A percentile compares a stretch with the other conserved stretches of the same genome.
Conservation (phyloP, 2,329 filamentous ascomycete species). For the Celoporthe dispersa region DNA sequence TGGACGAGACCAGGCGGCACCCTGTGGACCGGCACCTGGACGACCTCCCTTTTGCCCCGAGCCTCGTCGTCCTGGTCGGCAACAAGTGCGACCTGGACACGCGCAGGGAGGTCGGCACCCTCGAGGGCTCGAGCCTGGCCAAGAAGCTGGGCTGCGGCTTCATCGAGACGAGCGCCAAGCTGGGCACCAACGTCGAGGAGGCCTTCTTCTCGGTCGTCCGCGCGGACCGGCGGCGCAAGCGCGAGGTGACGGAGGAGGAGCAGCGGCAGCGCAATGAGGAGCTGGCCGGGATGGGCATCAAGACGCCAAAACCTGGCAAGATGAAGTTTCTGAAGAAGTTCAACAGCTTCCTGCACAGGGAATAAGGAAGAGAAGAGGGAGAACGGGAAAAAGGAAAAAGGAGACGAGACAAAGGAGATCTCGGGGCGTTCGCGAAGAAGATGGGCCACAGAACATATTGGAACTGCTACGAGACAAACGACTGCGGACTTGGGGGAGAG, state of each 20-base stretch:
- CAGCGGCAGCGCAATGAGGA: slow-evolving; percentile 25
- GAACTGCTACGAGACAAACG: neutral
- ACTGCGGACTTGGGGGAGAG: neutral
- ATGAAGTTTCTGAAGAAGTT: slow-evolving; percentile 24
- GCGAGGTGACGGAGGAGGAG: slow-evolving; percentile 19
- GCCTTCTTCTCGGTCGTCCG: slow-evolving; percentile 30
- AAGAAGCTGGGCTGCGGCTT: slow-evolving; percentile 30
- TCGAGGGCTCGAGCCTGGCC: slow-evolving; percentile 24
- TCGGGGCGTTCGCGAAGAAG: neutral
- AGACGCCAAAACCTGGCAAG: slow-evolving; percentile 23
- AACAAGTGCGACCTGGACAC: slow-evolving; percentile 30
- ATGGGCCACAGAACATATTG: neutral
- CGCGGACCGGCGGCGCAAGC: slow-evolving; percentile 27
- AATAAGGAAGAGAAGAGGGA: neutral
- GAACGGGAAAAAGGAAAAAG: neutral
- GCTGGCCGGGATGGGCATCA: slow-evolving; percentile 24
- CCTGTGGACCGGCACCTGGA: slow-evolving; percentile 11
- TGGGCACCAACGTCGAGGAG: slow-evolving; percentile 29
- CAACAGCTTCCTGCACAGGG: slow-evolving; percentile 13
- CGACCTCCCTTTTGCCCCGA: slow-evolving; percentile 23
- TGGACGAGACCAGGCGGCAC: slow-evolving; percentile 15
- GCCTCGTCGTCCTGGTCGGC: slow-evolving; percentile 27
- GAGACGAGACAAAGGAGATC: neutral
- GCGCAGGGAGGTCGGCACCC: slow-evolving; percentile 26
- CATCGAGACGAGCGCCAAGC: slow-evolving; percentile 30